Base-by-base conservation (phyloP, 1,284 basidiomycete genomes). In the Sanghuangporus weigelae region DNA sequence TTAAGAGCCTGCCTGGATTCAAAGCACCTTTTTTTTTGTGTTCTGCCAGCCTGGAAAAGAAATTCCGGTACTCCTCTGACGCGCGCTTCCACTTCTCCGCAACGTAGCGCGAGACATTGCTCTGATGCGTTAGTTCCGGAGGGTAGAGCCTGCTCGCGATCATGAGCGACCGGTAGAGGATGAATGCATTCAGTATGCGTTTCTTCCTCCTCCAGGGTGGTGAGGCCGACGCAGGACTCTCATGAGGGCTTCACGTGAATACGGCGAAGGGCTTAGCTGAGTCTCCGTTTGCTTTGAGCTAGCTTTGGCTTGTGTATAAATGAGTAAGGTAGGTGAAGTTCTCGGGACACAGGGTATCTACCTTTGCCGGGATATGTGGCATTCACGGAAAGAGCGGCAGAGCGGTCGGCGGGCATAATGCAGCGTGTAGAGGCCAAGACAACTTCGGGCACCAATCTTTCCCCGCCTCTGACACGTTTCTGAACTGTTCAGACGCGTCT, bases 11-110 rank as follows among this genome's bases (percentile, higher is more conserved):
- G 3, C 56, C 44, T 39, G 23, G 23, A 14, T 39, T 61, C 36
- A 16, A 40, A 16, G 16, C 59, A 26, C 19, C 6, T 16, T 50
- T 53, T 50, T 53, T 61, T 26, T 42, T 36, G 49, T 54, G 36
- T 36, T 46, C 49, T 38, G 59, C 59, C 50, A 21, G 42, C 59
- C 44, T 42, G 35, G 54, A 61, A 50, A 61, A 61, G 5, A 35
- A 4, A 12, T 14, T n/a, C 8, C 51, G 44, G 6, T 53, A 36
- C 19, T 16, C 3, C 7, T 19, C 31, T 11, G 48, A 36, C 36
- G 23, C 35, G 5, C 46, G 12, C 36, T 46, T 31, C 59, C 59
- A 61, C 23, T 54, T 16, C 38, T 54, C 21, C 11, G 50, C 59
- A 11, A 54, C 59, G 38, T 40, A 23, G 10, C 59, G 36, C n/a